Evolutionary conservation across 345 rosid species (phyloP).

Genomic region (Syzygium jambos): DNA sequence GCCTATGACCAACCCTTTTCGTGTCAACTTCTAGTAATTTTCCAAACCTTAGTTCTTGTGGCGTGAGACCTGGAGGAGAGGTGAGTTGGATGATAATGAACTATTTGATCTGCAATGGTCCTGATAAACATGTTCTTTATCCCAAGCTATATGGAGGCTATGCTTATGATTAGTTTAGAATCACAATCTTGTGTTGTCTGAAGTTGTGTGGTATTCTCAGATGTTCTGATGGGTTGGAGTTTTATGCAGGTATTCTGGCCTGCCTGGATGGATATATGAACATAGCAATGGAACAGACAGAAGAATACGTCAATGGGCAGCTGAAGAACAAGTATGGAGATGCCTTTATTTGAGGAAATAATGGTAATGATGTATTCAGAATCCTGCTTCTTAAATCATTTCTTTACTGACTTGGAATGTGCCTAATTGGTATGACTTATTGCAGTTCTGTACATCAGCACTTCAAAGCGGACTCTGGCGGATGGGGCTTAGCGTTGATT

Average conservation of each 20-base stretch:
- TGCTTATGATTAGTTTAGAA: not conserved
- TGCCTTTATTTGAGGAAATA: slow-evolving; percentile 96
- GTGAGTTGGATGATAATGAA: not conserved
- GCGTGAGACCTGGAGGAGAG: not conserved
- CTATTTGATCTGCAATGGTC: not conserved
- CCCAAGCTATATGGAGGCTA: not conserved
- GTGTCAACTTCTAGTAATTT: not conserved
- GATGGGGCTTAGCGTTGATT: slow-evolving; percentile 51
- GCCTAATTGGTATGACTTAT: not conserved
- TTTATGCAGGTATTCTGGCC: no score
- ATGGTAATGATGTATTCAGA: slow-evolving; percentile 34
- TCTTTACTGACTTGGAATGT: not conserved
- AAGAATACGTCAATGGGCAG: slow-evolving; percentile 91
- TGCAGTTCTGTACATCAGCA: slow-evolving; percentile 94
- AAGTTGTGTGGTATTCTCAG: no score
- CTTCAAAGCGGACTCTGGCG: slow-evolving; percentile 77
- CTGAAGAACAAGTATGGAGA: slow-evolving; percentile 94
- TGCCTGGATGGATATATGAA: slow-evolving; percentile 18
- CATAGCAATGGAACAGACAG: slow-evolving; percentile 97
- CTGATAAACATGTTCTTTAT: not conserved
- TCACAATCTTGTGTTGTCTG: not conserved
- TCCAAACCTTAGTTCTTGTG: not conserved
- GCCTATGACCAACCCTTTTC: not conserved
- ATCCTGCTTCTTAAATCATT: not conserved
- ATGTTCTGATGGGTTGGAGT: no score